Base-by-base conservation (phyloP, 768 basidiomycete genomes). In the Mycena olivaceomarginata region DNA sequence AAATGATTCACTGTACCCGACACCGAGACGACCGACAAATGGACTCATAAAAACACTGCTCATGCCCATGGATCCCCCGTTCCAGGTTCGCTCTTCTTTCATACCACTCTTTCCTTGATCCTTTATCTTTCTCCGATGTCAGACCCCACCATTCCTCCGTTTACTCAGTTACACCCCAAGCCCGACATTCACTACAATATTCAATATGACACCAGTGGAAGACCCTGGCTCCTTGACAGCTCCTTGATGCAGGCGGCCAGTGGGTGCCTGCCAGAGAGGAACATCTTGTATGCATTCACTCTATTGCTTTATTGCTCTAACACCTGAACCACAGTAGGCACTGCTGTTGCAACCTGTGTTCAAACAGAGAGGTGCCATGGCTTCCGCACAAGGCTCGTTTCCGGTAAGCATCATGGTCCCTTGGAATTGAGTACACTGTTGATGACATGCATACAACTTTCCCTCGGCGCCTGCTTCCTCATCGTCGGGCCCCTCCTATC, bases 111-210 rank as follows among this genome's bases (percentile, higher is more conserved):
- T 66, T 48, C 22, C 45, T 48, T 66, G 10, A 5, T 7, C 16
- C 60, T 62, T 40, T 41, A 18, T 62, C 39, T 41, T 62, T 40
- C 40, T 41, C 37, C 65, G 4, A 66, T 66, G 65, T 66, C 65
- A 18, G 65, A 48, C 16, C 45, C 45, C 5, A 7, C 43, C 18
- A 22, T 9, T 31, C 65, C 65, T 18, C 65, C 65, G 9, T 66
- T 66, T 46, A 66, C 65, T 16, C 65, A 48, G 45, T n/a, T 18
- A 11, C 40, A 6, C 4, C 8, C 63, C 41, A 41, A 43, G n/a
- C 63, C 43, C 13, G 43, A 45, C 51, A 20, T 10, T 2, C 51
- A n/a, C 18, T 8, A 6, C 18, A 22, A 46, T 25, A 5, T 48
- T 20, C 9, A 0, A 15, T 11, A 18, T 12, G 46, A 66, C 15